Evolutionary conservation across 805 yeast genomes (phyloP).

Genomic region (Wickerhamiella qilinensis): DNA sequence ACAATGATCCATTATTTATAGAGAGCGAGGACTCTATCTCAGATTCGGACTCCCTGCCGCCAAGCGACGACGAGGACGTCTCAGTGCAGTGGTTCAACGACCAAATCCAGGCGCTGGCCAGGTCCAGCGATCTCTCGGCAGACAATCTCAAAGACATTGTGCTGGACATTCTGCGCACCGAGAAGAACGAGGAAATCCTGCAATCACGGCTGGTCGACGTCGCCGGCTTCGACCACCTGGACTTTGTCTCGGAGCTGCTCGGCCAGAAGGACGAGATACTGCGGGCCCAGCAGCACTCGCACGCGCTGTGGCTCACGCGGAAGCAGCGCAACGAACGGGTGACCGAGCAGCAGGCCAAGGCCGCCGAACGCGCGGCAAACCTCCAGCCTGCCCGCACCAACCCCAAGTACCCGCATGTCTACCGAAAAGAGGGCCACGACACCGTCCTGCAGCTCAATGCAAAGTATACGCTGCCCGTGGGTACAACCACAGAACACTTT

Average conservation of each 20-base stretch:
- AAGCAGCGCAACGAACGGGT: slow-evolving; percentile 10
- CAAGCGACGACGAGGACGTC: neutral
- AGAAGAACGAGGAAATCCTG: slow-evolving; percentile 5
- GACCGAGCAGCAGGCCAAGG: slow-evolving; percentile 5
- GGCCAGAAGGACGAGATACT: slow-evolving; percentile 20
- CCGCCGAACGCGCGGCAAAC: slow-evolving; percentile 12
- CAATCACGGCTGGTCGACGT: slow-evolving; percentile 41
- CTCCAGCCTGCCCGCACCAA: slow-evolving; percentile 21
- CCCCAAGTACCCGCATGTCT: slow-evolving; percentile 74
- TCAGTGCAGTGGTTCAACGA: neutral
- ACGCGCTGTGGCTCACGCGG: slow-evolving; percentile 11
- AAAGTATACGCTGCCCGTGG: slow-evolving; percentile 62
- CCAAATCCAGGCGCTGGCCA: neutral
- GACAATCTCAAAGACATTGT: neutral
- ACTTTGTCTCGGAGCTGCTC: slow-evolving; percentile 50
- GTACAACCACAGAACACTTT: slow-evolving; percentile 36
- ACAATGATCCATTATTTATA: slow-evolving; percentile 8
- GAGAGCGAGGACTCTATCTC: neutral
- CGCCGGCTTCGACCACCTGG: slow-evolving; percentile 76
- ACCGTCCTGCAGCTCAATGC: slow-evolving; percentile 58
- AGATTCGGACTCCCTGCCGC: slow-evolving; percentile 2
- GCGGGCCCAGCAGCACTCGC: slow-evolving; percentile 18
- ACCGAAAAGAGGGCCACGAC: slow-evolving; percentile 49
- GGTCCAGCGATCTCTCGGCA: neutral
- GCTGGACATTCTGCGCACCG: neutral